A percentile compares a stretch with the other conserved stretches of the same genome.
phyloP scores from a whole-genome alignment of 495 filamentous ascomycete species.

The Daldinia decipiens region DNA sequence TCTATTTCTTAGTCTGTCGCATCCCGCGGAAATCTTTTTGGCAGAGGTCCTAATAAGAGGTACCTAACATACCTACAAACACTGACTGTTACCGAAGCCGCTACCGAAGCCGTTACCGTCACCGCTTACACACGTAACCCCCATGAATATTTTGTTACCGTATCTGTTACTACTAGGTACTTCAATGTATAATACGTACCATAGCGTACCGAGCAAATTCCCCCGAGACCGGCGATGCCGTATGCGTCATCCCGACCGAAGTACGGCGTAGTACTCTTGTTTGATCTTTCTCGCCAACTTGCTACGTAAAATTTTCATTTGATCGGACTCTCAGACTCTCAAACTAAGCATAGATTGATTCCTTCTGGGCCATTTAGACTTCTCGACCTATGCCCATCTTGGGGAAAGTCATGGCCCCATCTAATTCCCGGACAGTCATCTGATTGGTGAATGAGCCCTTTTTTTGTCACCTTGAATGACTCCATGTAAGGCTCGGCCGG shows the following conservation, averaged over 20 bases:
- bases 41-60: neutral
- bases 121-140: neutral
- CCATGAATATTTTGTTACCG: conserved; percentile 2
- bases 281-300: conserved; percentile 7
- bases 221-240: conserved; percentile 41
- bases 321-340: conserved; percentile 24
- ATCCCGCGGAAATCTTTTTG: conserved; percentile 19
- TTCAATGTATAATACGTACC: conserved; percentile 19
- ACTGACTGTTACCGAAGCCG: neutral
- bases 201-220: neutral
- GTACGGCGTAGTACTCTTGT: conserved; percentile 21
- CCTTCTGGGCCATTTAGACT: conserved; percentile 11
- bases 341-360: neutral
- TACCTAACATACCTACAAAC: neutral
- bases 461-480: conserved; percentile 27
- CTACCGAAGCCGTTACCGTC: neutral
- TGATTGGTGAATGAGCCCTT: conserved; percentile 31
- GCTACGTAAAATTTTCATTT: conserved; percentile 31
- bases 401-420: conserved; percentile 25
- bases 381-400: conserved; percentile 26
- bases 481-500: conserved; percentile 15
- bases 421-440: conserved; percentile 14
- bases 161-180: neutral
- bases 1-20: conserved; percentile 9
- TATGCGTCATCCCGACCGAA: conserved; percentile 40